These are phyloP conservation scores for Vaccinium macrocarpon DNA, from an alignment of 148 eudicot genomes.

Conservation along the genomic window DNA sequence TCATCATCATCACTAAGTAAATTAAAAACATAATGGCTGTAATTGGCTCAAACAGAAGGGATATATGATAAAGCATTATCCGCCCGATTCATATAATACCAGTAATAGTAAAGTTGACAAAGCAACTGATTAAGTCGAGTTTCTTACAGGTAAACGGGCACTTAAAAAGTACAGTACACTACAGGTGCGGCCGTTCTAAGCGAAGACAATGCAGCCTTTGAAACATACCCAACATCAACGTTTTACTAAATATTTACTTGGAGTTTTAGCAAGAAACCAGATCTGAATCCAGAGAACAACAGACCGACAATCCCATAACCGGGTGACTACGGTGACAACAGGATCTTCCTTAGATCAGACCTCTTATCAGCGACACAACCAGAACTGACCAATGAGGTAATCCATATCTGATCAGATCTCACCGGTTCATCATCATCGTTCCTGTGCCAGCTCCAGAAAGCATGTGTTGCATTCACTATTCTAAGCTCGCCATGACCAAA, in stretches of 20 bases:
- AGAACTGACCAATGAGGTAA: slow-evolving; percentile 65
- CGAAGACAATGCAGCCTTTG: neutral
- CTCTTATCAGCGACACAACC: slow-evolving; percentile 48
- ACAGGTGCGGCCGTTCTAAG: neutral
- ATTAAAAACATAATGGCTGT: too few species aligned
- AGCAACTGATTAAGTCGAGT: neutral
- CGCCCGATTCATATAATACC: neutral
- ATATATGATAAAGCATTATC: neutral
- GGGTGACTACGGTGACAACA: slow-evolving; percentile 38
- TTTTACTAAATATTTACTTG: neutral
- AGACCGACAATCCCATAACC: neutral
- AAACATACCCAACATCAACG: neutral
- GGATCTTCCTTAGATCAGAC: slow-evolving; percentile 44
- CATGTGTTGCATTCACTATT: slow-evolving; percentile 63
- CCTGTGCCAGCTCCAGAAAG: slow-evolving; percentile 93
- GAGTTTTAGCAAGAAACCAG: neutral
- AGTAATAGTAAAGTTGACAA: neutral
- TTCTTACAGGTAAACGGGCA: neutral
- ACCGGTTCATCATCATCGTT: slow-evolving; percentile 88
- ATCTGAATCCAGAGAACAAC: neutral
- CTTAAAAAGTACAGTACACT: neutral
- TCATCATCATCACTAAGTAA: too few species aligned
- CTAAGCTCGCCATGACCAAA: slow-evolving; percentile 91
- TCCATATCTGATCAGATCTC: slow-evolving; percentile 77
- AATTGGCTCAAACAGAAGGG: too few species aligned